phyloP scores from a whole-genome alignment of 805 yeast species.

The Kuraishia molischiana region DNA sequence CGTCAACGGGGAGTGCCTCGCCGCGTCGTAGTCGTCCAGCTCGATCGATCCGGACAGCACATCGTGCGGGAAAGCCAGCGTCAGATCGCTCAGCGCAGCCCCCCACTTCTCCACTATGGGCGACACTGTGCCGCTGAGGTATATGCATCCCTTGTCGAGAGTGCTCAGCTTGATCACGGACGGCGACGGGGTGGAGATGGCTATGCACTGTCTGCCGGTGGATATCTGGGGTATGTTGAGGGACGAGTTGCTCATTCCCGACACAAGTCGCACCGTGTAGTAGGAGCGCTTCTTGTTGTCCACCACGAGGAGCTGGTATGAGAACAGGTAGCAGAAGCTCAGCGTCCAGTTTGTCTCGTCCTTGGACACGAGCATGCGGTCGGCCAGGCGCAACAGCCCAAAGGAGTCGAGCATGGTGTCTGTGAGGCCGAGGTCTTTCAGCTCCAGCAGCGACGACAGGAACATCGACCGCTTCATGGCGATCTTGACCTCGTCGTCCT shows the following conservation, averaged over 20 bases:
- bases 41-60: conserved; percentile 16
- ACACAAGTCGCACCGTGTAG: conserved; percentile 2
- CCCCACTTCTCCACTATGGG: conserved; percentile 19
- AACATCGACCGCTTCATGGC: background rate
- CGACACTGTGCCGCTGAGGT: background rate
- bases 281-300: conserved; percentile 4
- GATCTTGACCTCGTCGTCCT: background rate
- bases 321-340: conserved; percentile 19
- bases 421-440: background rate
- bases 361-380: conserved; percentile 9
- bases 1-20: background rate
- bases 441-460: background rate
- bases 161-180: background rate
- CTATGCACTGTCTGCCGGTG: background rate
- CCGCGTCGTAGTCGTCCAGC: conserved; percentile 9
- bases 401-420: conserved; percentile 11
- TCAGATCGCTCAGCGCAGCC: conserved; percentile 14
- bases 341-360: conserved; percentile 5
- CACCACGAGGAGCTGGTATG: conserved; percentile 13
- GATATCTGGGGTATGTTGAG: background rate
- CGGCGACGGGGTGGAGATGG: background rate
- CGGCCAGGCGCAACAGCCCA: conserved; percentile 20
- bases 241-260: background rate
- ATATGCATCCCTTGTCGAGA: background rate
- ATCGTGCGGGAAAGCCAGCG: conserved; percentile 12